Percentiles rank a stretch among this genome's conserved stretches.
Conservation (phyloP, 768 basidiomycete species). For the Psilocybe cyanescens region DNA sequence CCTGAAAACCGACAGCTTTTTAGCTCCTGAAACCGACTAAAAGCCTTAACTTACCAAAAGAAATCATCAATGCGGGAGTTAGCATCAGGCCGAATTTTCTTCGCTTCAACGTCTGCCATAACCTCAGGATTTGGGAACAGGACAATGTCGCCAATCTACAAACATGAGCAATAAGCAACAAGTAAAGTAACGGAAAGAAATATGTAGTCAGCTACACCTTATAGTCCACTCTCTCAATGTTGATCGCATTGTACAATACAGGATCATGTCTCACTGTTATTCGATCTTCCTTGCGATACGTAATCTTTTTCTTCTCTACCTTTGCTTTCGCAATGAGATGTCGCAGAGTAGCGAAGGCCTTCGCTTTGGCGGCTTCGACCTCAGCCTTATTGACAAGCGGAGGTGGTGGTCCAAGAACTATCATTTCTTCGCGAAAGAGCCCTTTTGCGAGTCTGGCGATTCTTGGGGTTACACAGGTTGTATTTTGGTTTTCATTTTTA, state of each 20-base stretch:
- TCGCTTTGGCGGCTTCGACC: slow-evolving; percentile 28
- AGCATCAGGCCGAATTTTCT: slow-evolving; percentile 31
- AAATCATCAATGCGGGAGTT: slow-evolving; percentile 53
- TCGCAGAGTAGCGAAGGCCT: slow-evolving; percentile 29
- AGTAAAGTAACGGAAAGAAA: not conserved
- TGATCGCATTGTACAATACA: slow-evolving; percentile 31
- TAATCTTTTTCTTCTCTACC: slow-evolving; percentile 25
- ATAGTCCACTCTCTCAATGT: slow-evolving; percentile 42
- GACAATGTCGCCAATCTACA: slow-evolving; percentile 66
- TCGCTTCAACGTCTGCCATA: slow-evolving; percentile 18
- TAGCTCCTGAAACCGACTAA: not conserved
- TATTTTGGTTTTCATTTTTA: slow-evolving; percentile 52
- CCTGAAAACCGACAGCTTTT: slow-evolving; percentile 41
- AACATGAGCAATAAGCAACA: not conserved
- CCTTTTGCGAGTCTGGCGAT: slow-evolving; percentile 55
- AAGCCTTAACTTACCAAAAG: slow-evolving; percentile 56
- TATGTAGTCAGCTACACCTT: slow-evolving; percentile 42
- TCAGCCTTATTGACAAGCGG: slow-evolving; percentile 27
- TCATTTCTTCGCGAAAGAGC: slow-evolving; percentile 56
- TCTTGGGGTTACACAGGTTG: slow-evolving; percentile 66
- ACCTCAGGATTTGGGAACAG: slow-evolving; percentile 44
- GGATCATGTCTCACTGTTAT: slow-evolving; percentile 28
- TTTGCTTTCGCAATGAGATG: slow-evolving; percentile 29
- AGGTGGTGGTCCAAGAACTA: slow-evolving; percentile 54
- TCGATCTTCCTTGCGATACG: slow-evolving; percentile 36